Evolutionary conservation across 2,329 filamentous ascomycete genomes (phyloP).

Genomic region (Fusarium sp.): DNA sequence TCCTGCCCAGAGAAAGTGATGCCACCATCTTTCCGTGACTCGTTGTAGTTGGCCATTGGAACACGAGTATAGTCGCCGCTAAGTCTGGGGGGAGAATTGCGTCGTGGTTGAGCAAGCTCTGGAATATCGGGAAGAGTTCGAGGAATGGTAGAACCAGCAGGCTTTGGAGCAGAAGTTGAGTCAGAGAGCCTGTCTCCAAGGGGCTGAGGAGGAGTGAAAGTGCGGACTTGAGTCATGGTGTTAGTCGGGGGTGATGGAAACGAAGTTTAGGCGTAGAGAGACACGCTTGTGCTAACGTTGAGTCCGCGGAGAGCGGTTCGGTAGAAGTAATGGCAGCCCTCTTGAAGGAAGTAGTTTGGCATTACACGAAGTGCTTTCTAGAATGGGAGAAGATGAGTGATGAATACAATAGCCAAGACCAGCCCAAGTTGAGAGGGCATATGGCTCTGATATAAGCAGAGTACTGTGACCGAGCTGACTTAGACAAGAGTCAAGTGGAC

Average conservation of each 20-base stretch:
- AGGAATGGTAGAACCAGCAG: conserved; percentile 48
- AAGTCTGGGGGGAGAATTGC: conserved; percentile 35
- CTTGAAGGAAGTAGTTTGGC: conserved; percentile 82
- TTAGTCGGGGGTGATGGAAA: conserved; percentile 37
- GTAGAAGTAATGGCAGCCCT: conserved; percentile 94
- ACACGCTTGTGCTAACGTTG: conserved; percentile 81
- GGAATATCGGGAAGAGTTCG: conserved; percentile 52
- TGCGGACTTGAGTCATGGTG: conserved; percentile 49
- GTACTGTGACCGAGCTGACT: conserved; percentile 40
- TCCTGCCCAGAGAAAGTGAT: conserved; percentile 92
- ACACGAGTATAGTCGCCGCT: conserved; percentile 50
- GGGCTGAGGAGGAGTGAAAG: conserved; percentile 70
- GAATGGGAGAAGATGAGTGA: conserved; percentile 12
- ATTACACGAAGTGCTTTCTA: conserved; percentile 62
- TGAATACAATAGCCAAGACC: conserved; percentile 1
- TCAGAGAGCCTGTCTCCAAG: conserved; percentile 73
- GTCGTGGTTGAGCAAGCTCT: conserved; percentile 34
- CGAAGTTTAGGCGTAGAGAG: conserved; percentile 70
- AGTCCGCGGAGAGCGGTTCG: conserved; percentile 87
- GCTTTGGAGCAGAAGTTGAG: conserved; percentile 22
- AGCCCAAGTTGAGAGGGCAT: conserved; percentile 27
- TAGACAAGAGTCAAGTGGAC: conserved; percentile 44
- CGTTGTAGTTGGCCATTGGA: conserved; percentile 62
- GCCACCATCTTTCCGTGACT: conserved; percentile 68
- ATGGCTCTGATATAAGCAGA: conserved; percentile 40